phyloP scores from a whole-genome alignment of 768 basidiomycete species.

The Podaxis sp. region DNA sequence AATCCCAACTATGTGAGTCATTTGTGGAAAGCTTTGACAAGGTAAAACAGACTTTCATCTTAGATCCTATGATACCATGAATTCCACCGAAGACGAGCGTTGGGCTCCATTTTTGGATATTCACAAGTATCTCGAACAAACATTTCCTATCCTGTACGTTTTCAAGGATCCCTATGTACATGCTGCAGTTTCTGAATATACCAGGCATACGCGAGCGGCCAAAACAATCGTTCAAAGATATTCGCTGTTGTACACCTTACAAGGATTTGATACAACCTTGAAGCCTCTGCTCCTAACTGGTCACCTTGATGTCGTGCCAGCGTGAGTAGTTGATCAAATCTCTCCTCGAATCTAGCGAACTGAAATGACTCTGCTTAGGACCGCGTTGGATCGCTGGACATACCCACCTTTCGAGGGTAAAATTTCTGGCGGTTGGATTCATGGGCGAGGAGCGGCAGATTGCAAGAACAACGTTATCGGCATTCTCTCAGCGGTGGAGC shows the following conservation, averaged over 20 bases:
- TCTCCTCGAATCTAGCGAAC: no score
- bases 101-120: slow-evolving; percentile 28
- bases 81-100: slow-evolving; percentile 25
- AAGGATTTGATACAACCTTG: slow-evolving; percentile 16
- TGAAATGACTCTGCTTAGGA: slow-evolving; percentile 6
- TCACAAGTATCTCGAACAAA: slow-evolving; percentile 25
- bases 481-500: slow-evolving; percentile 29
- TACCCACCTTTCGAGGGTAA: slow-evolving; percentile 30
- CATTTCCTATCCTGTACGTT: slow-evolving; percentile 30
- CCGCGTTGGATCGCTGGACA: slow-evolving; percentile 28
- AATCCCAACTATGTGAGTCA: slow-evolving; percentile 28
- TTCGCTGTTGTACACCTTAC: slow-evolving; percentile 26
- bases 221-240: slow-evolving; percentile 23
- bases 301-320: slow-evolving; percentile 30
- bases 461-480: slow-evolving; percentile 33
- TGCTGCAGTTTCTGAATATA: slow-evolving; percentile 11
- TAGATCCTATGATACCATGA: slow-evolving; percentile 33
- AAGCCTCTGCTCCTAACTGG: slow-evolving; percentile 32
- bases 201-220: slow-evolving; percentile 18
- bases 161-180: background rate
- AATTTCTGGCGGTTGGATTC: slow-evolving; percentile 27
- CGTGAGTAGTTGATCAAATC: slow-evolving; percentile 13
- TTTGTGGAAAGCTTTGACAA: background rate
- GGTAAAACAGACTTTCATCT: no score
- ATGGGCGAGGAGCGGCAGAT: slow-evolving; percentile 30